Percentiles rank a stretch among this genome's conserved stretches.
These are phyloP conservation scores for Epithele typhae DNA, from an alignment of 768 basidiomycete species.

Conservation along the genomic window DNA sequence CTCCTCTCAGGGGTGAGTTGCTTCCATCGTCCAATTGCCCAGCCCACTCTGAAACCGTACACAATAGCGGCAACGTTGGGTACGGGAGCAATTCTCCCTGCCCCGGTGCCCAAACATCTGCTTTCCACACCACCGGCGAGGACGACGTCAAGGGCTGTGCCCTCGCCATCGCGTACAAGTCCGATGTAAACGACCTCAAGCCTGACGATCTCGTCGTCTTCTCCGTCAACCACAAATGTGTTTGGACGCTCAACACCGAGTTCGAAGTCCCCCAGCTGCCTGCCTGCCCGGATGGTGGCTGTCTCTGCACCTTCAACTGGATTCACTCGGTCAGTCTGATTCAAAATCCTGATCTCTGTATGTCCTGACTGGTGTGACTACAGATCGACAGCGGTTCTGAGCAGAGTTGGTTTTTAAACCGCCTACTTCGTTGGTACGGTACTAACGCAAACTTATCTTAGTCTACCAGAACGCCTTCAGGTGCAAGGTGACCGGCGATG, in stretches of 20 bases:
- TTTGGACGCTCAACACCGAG: slow-evolving; percentile 35
- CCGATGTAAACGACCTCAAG: slow-evolving; percentile 29
- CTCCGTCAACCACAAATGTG: slow-evolving; percentile 39
- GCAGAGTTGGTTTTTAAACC: slow-evolving; percentile 28
- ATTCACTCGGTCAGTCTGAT: slow-evolving; percentile 28
- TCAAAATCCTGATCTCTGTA: too few species aligned
- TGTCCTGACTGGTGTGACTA: neutral
- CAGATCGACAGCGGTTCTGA: slow-evolving; percentile 30
- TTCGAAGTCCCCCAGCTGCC: slow-evolving; percentile 44
- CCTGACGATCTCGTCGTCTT: slow-evolving; percentile 42
- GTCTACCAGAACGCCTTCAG: slow-evolving; percentile 39
- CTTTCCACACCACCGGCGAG: slow-evolving; percentile 28
- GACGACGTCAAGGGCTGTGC: slow-evolving; percentile 34
- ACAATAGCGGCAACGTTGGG: slow-evolving; percentile 23
- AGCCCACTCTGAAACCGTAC: too few species aligned
- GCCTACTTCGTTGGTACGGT: neutral
- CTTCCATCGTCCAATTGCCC: too few species aligned
- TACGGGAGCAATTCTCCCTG: slow-evolving; percentile 21
- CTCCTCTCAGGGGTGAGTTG: slow-evolving; percentile 30
- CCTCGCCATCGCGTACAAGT: slow-evolving; percentile 41
- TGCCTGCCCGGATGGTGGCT: slow-evolving; percentile 37
- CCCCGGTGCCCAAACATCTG: slow-evolving; percentile 11
- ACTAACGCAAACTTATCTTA: slow-evolving; percentile 3
- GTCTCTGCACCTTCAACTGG: slow-evolving; percentile 43
- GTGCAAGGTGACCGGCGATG: slow-evolving; percentile 33